Evolutionary conservation across 148 eudicot genomes (phyloP), one percentile per base, ranked within the genome.

Genomic region (Camellia granthamiana): DNA sequence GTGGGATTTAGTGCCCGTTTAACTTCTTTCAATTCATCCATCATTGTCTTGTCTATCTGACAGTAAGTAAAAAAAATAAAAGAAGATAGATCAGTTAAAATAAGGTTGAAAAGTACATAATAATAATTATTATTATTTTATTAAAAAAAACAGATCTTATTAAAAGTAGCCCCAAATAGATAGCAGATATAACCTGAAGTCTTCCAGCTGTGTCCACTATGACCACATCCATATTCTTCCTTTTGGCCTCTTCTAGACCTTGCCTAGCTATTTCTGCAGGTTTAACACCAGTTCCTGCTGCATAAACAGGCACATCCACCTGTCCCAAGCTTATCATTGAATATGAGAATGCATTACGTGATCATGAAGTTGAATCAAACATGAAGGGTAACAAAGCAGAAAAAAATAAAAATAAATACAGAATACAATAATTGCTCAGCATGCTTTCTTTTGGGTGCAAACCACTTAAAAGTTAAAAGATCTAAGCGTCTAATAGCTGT

Each of bases 151-250:
- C n/a, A 63, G 5, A 67, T 38, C 63, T 62, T 46, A 14, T 14
- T 38, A 72, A 59, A 76, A 55, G 65, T 72, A 72, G 42, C 80
- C 43, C 12, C 59, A 23, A 76, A 49, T 49, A 61, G 7, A 77
- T 54, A 70, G 54, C 55, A 72, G 76, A 79, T 72, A 79, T 80
- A 47, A 95, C 98, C 97, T 95, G 98, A 90, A 95, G 97, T 84
- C 99, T 92, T 82, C 99, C 99, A 64, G 99, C 99, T 51, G 99
- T 95, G 88, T 95, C 99, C 85, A 95, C 88, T 74, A 95, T 92
- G 76, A 95, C 97, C 49, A 95, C 98, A 79, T 93, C 98, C 46
- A 93, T 88, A 76, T 93, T 93, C 83, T 92, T 89, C 88, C 82
- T 91, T 88, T 78, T 92, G 83, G 97, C 99, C 83, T 93, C 98